Evolutionary conservation across 768 basidiomycete species (phyloP), one percentile per base, ranked within the genome.

Genomic region (Mycena venus): DNA sequence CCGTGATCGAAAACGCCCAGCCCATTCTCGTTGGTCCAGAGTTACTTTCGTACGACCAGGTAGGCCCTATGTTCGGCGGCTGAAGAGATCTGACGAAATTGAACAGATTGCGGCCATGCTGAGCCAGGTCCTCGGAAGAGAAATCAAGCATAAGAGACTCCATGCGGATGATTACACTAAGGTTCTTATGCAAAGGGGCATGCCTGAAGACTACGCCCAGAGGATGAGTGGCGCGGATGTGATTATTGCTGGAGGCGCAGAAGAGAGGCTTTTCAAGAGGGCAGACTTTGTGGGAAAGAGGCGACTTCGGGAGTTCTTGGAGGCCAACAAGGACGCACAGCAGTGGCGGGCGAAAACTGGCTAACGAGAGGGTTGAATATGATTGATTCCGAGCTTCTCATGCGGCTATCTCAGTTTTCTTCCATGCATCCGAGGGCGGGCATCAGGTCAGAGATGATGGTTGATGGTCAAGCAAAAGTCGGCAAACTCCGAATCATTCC

Each of bases 1-100:
- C 78, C 25, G 72, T 77, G 34, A 80, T 70, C 51, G 68, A 76
- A 14, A 80, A 82, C 34, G 80, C 60, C 1, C 81, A 84, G 11
- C 76, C 74, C 31, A 75, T 80, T 55, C 75, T 85, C 10, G 74
- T 84, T 23, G 84, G 85, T 1, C 83, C 84, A 0, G 81, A 84
- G 23, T 60, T 83, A 4, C 74, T 78, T 14, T 75, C 73, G 11
- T 82, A 83, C 31, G 80, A 42, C 38, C 53, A 40, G 27, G 51
- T 38, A 25, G 17, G 12, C 25, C 27, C 8, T 7, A 23, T 27
- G 7, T n/a, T 40, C 10, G 40, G 6, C n/a, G 31, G 25, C 8
- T 10, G 25, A 23, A n/a, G 23, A 12, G 23, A 12, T 42, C 21
- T 36, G 63, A 66, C 34, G 7, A 19, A 9, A 38, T 25, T 38